Conservation (phyloP, 345 rosid species). For the Moricandia arvensis region DNA sequence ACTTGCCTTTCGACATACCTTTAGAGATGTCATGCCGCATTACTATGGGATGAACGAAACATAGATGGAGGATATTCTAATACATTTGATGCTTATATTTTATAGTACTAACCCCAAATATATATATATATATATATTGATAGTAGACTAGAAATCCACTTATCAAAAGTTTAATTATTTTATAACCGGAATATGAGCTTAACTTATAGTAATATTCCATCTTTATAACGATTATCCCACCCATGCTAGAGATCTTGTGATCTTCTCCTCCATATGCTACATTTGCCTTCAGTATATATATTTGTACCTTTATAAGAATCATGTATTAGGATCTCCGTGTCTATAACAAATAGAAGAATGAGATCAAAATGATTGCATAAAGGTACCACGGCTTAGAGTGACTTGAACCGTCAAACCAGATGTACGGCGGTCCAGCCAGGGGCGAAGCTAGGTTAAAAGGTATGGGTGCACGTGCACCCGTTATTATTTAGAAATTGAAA, state of each 20-base stretch:
- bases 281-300: not conserved
- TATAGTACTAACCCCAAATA: not conserved
- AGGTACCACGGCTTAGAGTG: constrained; percentile 12
- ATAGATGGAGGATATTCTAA: constrained; percentile 4
- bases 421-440: not conserved
- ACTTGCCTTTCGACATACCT: constrained; percentile 30
- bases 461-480: too few species aligned
- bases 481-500: too few species aligned
- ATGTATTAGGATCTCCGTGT: not conserved
- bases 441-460: too few species aligned
- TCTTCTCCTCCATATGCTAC: constrained; percentile 12
- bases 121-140: too few species aligned
- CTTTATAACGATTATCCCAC: constrained; percentile 14
- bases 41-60: constrained; percentile 16
- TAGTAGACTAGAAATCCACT: too few species aligned
- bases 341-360: not conserved
- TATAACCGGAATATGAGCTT: not conserved
- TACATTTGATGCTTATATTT: not conserved
- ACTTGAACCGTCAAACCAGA: not conserved
- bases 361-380: not conserved
- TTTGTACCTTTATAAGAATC: not conserved
- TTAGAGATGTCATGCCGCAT: not conserved
- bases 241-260: constrained; percentile 4
- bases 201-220: not conserved
- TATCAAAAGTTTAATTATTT: not conserved